Base-by-base conservation (phyloP, 331 rosid genomes). In the Spiraea crenata region DNA sequence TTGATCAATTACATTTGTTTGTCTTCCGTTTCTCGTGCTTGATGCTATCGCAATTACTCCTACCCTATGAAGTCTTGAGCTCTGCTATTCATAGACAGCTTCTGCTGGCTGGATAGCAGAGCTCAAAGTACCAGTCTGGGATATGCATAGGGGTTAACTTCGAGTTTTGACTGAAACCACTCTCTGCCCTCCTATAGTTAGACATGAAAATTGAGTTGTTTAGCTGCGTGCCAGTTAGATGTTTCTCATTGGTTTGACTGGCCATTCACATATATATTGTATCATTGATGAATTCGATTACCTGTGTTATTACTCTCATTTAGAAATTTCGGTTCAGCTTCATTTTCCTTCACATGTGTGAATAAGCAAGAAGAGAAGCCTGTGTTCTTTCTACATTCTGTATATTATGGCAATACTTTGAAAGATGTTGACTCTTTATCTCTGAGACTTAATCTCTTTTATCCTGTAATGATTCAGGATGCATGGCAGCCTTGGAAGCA, bases 401-500 rank as follows among this genome's bases (percentile, higher is more conserved):
- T 11, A 8, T 17, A 17, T 15, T 0, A 68, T 7, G 3, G 39
- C 39, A 2, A n/a, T 11, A 56, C 8, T 45, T 45, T 14, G 1
- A 2, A 35, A 42, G 64, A 20, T 5, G 44, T n/a, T 69, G 5
- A 54, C 15, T 5, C 34, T 5, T 14, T 6, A 70, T 31, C 35
- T 31, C 9, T 34, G 3, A 15, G 19, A 16, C 48, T 6, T 39
- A 3, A 46, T 12, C 42, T n/a, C 16, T 46, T 31, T 45, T 38
- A 5, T 55, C 17, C 38, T 15, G 49, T 55, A 9, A 41, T 71
- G 20, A 38, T 25, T 79, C 78, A 84, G 85, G 88, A 38, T 84
- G 98, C 85, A 92, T 92, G 98, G 95, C 96, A 25, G 98, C 98
- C 45, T 84, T 92, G 86, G 98, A 92, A 62, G 98, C 98, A 40